phyloP scores from a whole-genome alignment of 306 rosid species.

The Chamaecrista fasciculata region DNA sequence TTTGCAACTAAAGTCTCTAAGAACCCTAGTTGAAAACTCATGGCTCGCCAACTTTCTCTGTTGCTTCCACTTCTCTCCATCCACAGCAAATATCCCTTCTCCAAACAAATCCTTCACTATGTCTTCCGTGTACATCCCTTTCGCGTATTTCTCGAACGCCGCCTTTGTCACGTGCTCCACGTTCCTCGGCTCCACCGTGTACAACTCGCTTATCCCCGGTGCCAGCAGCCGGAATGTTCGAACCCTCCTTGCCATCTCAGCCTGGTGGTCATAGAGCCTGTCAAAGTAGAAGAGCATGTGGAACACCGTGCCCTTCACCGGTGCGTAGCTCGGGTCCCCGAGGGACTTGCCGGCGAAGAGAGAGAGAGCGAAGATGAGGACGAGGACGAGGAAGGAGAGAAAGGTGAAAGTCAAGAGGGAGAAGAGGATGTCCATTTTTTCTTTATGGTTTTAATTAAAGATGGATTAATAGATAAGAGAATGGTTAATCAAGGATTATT shows the following conservation, averaged over 20 bases:
- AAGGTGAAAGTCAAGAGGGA: constrained; percentile 35
- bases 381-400: constrained; percentile 23
- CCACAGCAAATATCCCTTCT: constrained; percentile 64
- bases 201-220: constrained; percentile 38
- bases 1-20: constrained; percentile 60
- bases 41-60: constrained; percentile 70
- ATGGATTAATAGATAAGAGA: no score
- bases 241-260: constrained; percentile 39
- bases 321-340: constrained; percentile 48
- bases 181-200: constrained; percentile 49
- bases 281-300: constrained; percentile 44
- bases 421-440: constrained; percentile 39
- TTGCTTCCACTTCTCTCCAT: constrained; percentile 68
- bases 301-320: constrained; percentile 58
- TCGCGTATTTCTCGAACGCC: constrained; percentile 47
- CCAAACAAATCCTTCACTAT: constrained; percentile 48
- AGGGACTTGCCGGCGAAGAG: constrained; percentile 54
- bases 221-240: constrained; percentile 50
- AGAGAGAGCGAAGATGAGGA: constrained; percentile 30
- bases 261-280: constrained; percentile 43
- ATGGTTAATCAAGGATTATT: no score
- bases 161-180: constrained; percentile 54
- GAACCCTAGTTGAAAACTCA: constrained; percentile 71
- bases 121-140: constrained; percentile 46
- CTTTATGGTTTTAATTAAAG: background rate